Conservation (phyloP, 176 grass and related monocot species). For the Triticum monococcum region DNA sequence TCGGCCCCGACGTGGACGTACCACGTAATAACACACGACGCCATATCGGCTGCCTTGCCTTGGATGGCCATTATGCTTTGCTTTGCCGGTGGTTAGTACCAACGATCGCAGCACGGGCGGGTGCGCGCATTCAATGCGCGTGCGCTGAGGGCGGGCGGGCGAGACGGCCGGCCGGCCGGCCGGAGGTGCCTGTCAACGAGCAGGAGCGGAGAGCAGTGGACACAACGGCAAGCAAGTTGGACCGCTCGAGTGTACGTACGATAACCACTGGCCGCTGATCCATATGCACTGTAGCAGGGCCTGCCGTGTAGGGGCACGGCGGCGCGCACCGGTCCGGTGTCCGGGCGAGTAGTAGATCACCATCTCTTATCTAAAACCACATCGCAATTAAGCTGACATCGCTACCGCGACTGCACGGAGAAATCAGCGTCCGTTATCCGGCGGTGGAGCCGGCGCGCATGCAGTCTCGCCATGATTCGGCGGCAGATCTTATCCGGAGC, state of each 20-base stretch:
- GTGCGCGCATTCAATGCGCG: neutral
- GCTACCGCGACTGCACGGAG: neutral
- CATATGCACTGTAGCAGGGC: too few species aligned
- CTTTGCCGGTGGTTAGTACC: neutral
- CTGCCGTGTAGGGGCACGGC: neutral
- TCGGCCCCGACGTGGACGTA: constrained; percentile 11
- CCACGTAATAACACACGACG: constrained; percentile 1
- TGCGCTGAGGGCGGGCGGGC: neutral
- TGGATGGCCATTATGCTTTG: constrained; percentile 2
- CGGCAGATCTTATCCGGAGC: neutral
- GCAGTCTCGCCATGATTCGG: too few species aligned
- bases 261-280: neutral
- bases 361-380: neutral
- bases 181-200: constrained; percentile 17
- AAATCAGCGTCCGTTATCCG: neutral
- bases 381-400: neutral
- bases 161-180: neutral
- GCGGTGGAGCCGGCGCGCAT: neutral
- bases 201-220: constrained; percentile 40
- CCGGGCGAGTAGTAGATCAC: neutral
- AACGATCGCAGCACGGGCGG: constrained; percentile 8
- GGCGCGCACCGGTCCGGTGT: neutral
- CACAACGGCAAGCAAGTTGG: constrained; percentile 33
- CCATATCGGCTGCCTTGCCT: neutral
- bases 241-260: neutral